A percentile compares a stretch with the other conserved stretches of the same genome.
phyloP scores from a whole-genome alignment of 306 rosid species.

The Rosa persica region DNA sequence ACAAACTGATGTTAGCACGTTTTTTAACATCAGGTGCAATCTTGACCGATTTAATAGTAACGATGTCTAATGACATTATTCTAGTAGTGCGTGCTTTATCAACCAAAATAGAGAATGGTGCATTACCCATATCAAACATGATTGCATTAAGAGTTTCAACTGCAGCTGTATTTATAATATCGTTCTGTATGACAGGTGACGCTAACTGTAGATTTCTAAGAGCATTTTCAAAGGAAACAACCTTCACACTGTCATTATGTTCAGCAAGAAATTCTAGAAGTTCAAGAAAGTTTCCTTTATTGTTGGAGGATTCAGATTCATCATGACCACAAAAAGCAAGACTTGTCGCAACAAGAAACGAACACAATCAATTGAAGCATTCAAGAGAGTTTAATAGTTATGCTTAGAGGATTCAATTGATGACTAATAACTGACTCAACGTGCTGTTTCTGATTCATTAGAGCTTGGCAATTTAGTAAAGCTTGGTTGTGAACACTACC shows the following conservation, averaged over 20 bases:
- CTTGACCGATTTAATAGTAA: too few relatives aligned
- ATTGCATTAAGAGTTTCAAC: neutral
- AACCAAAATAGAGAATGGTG: too few relatives aligned
- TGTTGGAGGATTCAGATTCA: slow-evolving; percentile 3
- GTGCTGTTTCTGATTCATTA: neutral
- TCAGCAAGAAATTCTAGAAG: too few relatives aligned
- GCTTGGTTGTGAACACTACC: neutral
- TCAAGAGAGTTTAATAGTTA: neutral
- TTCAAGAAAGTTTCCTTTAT: neutral
- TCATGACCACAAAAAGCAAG: slow-evolving; percentile 10
- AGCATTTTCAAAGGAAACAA: neutral
- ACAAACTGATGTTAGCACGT: too few relatives aligned
- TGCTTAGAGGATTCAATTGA: too few relatives aligned
- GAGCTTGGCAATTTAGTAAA: neutral
- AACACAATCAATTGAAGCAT: neutral
- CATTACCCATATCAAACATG: too few relatives aligned
- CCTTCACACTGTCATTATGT: neutral
- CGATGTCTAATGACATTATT: too few relatives aligned
- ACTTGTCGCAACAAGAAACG: neutral
- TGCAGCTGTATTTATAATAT: too few relatives aligned
- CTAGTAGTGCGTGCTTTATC: too few relatives aligned
- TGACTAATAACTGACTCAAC: neutral
- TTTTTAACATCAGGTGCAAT: too few relatives aligned
- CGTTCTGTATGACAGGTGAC: neutral
- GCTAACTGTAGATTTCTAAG: neutral